phyloP scores from a whole-genome alignment of 768 basidiomycete genomes.

The Mycena galopus region DNA sequence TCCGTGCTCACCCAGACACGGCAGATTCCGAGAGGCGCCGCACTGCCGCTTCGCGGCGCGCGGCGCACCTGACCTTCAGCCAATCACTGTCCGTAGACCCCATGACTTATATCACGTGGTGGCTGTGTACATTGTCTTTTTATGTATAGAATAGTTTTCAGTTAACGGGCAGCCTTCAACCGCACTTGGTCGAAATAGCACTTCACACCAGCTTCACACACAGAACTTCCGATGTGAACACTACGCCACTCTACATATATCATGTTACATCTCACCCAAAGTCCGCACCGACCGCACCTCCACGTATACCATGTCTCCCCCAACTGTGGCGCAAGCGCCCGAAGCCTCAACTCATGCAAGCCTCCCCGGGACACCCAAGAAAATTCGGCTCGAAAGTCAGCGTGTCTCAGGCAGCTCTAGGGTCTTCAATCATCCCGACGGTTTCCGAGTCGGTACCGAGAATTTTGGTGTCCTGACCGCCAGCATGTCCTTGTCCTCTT shows the following conservation, averaged over 20 bases:
- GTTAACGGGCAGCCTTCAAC: not conserved
- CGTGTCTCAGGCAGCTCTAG: conserved; percentile 83
- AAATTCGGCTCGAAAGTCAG: no score
- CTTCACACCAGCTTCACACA: not conserved
- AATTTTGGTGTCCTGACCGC: conserved; percentile 93
- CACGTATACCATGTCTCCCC: not conserved
- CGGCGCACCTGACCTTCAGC: no score
- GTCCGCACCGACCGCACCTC: not conserved
- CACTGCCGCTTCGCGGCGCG: no score
- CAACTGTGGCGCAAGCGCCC: not conserved
- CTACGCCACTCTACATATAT: not conserved
- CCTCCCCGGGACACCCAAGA: no score
- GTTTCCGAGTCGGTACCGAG: no score
- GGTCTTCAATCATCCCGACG: conserved; percentile 98
- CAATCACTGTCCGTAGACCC: no score
- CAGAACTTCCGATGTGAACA: not conserved
- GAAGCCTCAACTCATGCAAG: not conserved
- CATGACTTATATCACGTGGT: no score
- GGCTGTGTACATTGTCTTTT: not conserved
- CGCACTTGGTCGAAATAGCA: not conserved
- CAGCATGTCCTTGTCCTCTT: conserved; percentile 84
- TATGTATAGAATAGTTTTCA: not conserved
- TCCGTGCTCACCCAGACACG: no score
- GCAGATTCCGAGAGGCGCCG: no score
- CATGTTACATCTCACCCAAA: not conserved